Evolutionary conservation across 139 green algal species (phyloP).

Genomic region (Micractinium sp.): DNA sequence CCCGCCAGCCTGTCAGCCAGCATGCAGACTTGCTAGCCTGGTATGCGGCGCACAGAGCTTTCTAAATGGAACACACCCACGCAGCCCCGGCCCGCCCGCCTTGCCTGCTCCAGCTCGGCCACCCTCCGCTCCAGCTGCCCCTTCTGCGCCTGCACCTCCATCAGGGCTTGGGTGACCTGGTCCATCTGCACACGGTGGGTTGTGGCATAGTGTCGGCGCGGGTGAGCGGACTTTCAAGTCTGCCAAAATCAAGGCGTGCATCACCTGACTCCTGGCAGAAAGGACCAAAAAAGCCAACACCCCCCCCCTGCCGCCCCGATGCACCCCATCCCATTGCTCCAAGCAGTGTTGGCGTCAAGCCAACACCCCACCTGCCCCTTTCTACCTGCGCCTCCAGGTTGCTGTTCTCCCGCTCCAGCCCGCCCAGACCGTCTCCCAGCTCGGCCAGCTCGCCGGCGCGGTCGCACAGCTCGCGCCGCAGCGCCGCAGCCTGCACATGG

Average conservation of each 20-base stretch:
- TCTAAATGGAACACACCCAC: too few relatives aligned
- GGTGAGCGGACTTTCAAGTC: too few relatives aligned
- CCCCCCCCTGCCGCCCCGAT: too few relatives aligned
- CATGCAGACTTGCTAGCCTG: too few relatives aligned
- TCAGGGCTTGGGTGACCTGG: conserved; percentile 35
- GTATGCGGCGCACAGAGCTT: too few relatives aligned
- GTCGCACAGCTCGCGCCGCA: not conserved
- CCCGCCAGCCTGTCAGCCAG: conserved; percentile 24
- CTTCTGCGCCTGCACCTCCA: conserved; percentile 18
- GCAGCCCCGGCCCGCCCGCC: not conserved
- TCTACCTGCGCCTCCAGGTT: conserved; percentile 44
- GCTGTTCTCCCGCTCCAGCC: conserved; percentile 31
- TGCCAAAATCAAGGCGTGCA: too few relatives aligned
- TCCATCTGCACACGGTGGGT: conserved; percentile 11
- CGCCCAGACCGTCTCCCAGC: conserved; percentile 6
- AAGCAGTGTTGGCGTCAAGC: too few relatives aligned
- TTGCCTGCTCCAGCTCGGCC: conserved; percentile 28
- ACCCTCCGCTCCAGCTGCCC: conserved; percentile 19
- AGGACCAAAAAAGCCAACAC: too few relatives aligned
- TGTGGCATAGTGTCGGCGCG: not conserved
- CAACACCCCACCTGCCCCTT: not conserved
- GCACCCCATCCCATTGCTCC: too few relatives aligned
- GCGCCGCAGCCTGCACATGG: not conserved
- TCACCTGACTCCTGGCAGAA: too few relatives aligned
- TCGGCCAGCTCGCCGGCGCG: not conserved